A percentile compares a stretch with the other conserved stretches of the same genome.
phyloP scores from a whole-genome alignment of 164 flowering plant species.

The Berberis vulgaris region DNA sequence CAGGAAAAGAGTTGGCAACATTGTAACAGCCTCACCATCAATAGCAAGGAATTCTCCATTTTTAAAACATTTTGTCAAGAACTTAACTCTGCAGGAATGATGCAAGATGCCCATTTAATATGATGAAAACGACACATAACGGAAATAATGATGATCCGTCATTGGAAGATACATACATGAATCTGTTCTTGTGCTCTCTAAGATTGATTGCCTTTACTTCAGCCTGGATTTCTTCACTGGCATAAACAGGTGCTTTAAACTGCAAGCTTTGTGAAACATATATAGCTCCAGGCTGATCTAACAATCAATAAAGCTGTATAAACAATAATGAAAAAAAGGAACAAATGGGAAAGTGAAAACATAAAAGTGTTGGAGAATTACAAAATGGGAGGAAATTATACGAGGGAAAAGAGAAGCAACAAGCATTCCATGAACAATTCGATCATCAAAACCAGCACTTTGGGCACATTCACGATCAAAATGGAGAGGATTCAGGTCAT shows the following conservation, averaged over 20 bases:
- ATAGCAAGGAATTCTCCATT: slow-evolving; percentile 37
- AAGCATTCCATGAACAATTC: slow-evolving; percentile 82
- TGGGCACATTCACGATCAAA: slow-evolving; percentile 47
- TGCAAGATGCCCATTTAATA: neutral
- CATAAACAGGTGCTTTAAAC: slow-evolving; percentile 57
- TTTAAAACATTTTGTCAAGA: slow-evolving; percentile 66
- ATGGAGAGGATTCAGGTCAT: slow-evolving; percentile 65
- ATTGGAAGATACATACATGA: slow-evolving; percentile 37
- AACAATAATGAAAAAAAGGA: neutral
- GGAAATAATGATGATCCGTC: neutral
- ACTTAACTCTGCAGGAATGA: slow-evolving; percentile 46
- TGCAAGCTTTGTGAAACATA: slow-evolving; percentile 73
- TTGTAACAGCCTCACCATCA: slow-evolving; percentile 76
- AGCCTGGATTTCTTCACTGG: slow-evolving; percentile 56
- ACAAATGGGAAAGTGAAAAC: neutral
- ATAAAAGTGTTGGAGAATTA: slow-evolving; percentile 23
- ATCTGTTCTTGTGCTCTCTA: slow-evolving; percentile 42
- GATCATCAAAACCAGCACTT: slow-evolving; percentile 47
- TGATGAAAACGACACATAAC: neutral
- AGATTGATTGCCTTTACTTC: slow-evolving; percentile 44
- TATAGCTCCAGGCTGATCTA: slow-evolving; percentile 61
- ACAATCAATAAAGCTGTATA: neutral
- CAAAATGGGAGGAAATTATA: slow-evolving; percentile 67
- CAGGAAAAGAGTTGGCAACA: slow-evolving; percentile 35
- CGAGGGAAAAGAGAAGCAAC: slow-evolving; percentile 71